These are phyloP conservation scores for Microdochium bolleyi DNA, from an alignment of 2,329 filamentous ascomycete species.

Conservation along the genomic window DNA sequence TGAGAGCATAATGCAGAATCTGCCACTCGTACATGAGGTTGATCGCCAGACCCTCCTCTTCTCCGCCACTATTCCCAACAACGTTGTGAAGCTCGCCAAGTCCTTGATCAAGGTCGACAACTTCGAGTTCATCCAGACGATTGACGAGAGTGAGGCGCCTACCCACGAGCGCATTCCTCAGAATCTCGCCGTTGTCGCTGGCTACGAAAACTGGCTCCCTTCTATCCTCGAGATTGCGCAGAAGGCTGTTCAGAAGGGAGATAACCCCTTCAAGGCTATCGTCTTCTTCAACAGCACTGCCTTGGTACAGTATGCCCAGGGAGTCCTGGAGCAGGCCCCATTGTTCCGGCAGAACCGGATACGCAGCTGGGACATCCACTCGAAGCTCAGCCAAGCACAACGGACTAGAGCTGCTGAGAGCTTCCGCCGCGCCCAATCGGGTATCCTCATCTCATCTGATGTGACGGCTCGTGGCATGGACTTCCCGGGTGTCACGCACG, in stretches of 20 bases:
- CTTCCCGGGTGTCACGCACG: conserved; percentile 72
- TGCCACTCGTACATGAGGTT: conserved; percentile 56
- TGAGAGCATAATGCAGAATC: conserved; percentile 45
- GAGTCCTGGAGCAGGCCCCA: conserved; percentile 44
- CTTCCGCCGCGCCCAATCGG: conserved; percentile 60
- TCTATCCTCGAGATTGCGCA: conserved; percentile 68
- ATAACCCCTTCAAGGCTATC: conserved; percentile 82
- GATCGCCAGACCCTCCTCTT: conserved; percentile 89
- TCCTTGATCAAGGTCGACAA: conserved; percentile 67
- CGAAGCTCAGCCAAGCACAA: conserved; percentile 60
- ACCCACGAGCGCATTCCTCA: conserved; percentile 85
- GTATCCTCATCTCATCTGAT: conserved; percentile 68
- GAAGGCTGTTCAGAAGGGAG: conserved; percentile 40
- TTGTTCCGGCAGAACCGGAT: conserved; percentile 28
- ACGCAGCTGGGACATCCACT: conserved; percentile 60
- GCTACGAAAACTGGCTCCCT: conserved; percentile 71
- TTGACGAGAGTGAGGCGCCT: conserved; percentile 69
- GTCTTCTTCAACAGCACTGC: conserved; percentile 80
- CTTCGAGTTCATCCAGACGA: conserved; percentile 89
- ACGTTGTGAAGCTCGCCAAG: conserved; percentile 74
- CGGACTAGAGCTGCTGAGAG: conserved; percentile 63
- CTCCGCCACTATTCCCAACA: conserved; percentile 82
- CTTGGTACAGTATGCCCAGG: conserved; percentile 57
- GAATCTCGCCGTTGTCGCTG: conserved; percentile 56
- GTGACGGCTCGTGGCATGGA: conserved; percentile 80